These are phyloP conservation scores for Astrothelium macrocarpum DNA, from an alignment of 495 filamentous ascomycete species.

Conservation along the genomic window DNA sequence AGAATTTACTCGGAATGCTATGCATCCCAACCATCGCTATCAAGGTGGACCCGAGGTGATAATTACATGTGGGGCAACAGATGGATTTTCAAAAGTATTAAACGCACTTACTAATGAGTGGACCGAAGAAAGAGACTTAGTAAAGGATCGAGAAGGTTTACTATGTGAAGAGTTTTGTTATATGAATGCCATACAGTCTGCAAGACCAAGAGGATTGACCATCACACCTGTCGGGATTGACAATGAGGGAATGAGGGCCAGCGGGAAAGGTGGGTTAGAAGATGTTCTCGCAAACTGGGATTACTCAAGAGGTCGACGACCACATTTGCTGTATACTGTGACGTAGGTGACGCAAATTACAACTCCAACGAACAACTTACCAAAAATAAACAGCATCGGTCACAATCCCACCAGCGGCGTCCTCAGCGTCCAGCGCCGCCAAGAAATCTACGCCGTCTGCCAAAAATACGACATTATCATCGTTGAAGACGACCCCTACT, in stretches of 20 bases:
- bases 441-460: slow-evolving; percentile 71
- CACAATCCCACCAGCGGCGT: slow-evolving; percentile 83
- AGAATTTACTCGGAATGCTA: slow-evolving; percentile 62
- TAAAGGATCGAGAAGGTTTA: slow-evolving; percentile 58
- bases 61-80: slow-evolving; percentile 70
- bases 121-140: slow-evolving; percentile 55
- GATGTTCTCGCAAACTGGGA: slow-evolving; percentile 82
- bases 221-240: slow-evolving; percentile 66
- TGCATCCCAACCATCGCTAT: slow-evolving; percentile 78
- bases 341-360: slow-evolving; percentile 47
- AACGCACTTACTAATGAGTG: slow-evolving; percentile 64
- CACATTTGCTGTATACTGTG: slow-evolving; percentile 83
- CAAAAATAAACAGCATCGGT: slow-evolving; percentile 51
- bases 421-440: slow-evolving; percentile 57
- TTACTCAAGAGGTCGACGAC: slow-evolving; percentile 54
- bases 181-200: slow-evolving; percentile 59
- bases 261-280: slow-evolving; percentile 59
- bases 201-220: slow-evolving; percentile 58
- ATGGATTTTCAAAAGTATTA: slow-evolving; percentile 70
- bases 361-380: not conserved
- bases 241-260: slow-evolving; percentile 58
- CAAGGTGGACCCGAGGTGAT: slow-evolving; percentile 63
- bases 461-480: slow-evolving; percentile 83
- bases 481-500: slow-evolving; percentile 92
- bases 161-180: slow-evolving; percentile 73